phyloP scores from a whole-genome alignment of 352 stramenopile species.

The Phytopythium montanum region DNA sequence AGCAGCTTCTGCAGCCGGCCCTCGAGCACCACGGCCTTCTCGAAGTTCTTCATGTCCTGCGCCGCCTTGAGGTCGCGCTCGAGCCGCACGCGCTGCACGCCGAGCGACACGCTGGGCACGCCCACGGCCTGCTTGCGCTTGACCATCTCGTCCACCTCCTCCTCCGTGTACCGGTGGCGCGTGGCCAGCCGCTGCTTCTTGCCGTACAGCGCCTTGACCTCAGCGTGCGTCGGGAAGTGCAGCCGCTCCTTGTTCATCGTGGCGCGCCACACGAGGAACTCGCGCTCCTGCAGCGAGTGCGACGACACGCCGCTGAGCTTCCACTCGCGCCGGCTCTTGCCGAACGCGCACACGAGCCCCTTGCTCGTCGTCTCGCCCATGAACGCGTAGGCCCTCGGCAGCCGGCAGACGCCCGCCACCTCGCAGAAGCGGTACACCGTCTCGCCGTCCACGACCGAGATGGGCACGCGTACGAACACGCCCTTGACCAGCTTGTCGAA shows the following conservation, averaged over 20 bases:
- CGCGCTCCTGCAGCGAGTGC: constrained; percentile 69
- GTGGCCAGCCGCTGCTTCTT: constrained; percentile 68
- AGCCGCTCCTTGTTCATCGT: constrained; percentile 77
- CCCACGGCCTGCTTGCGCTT: constrained; percentile 65
- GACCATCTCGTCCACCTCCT: constrained; percentile 81
- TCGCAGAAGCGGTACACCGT: constrained; percentile 87
- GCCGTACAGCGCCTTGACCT: constrained; percentile 57
- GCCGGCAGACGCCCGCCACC: constrained; percentile 58
- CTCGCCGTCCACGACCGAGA: constrained; percentile 65
- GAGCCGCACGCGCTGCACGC: constrained; percentile 74
- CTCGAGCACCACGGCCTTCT: constrained; percentile 76
- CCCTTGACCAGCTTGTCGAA: constrained; percentile 78
- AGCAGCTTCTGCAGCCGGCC: constrained; percentile 55
- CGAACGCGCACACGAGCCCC: constrained; percentile 71
- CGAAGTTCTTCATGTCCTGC: constrained; percentile 86
- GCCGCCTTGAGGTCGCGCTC: constrained; percentile 75
- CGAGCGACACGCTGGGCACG: constrained; percentile 56
- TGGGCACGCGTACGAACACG: constrained; percentile 69
- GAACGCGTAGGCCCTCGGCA: constrained; percentile 64
- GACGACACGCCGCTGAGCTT: constrained; percentile 66
- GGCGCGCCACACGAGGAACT: constrained; percentile 80
- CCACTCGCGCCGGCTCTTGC: constrained; percentile 76
- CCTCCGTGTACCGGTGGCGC: constrained; percentile 77
- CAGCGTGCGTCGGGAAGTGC: constrained; percentile 65
- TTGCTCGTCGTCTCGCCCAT: constrained; percentile 67